Percentiles rank a stretch among this genome's conserved stretches.
These are phyloP conservation scores for Raddia distichophylla DNA, from an alignment of 176 grass and related monocot species.

Conservation along the genomic window DNA sequence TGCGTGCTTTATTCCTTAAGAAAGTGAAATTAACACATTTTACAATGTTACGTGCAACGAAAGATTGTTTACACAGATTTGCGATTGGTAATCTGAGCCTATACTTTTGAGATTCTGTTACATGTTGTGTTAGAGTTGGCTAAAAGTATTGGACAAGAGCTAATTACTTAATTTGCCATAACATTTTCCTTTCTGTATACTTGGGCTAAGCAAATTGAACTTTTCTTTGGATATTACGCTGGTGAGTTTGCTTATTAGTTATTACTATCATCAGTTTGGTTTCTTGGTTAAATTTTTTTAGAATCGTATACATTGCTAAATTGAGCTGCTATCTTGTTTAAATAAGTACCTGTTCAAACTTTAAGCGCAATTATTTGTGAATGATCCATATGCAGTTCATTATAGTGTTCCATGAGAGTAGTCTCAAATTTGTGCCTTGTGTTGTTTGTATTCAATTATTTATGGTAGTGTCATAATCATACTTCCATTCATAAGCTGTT, in stretches of 20 bases:
- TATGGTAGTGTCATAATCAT: slow-evolving; percentile 7
- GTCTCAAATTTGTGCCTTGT: background rate
- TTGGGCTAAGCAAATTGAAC: background rate
- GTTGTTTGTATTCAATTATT: background rate
- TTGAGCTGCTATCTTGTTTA: slow-evolving; percentile 5
- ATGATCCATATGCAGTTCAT: background rate
- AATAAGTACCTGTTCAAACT: slow-evolving; percentile 16
- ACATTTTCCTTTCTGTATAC: slow-evolving; percentile 28
- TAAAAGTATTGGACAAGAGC: slow-evolving; percentile 11
- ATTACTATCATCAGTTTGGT: slow-evolving; percentile 10
- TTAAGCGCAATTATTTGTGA: background rate
- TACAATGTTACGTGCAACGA: background rate
- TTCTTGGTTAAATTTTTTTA: too few species aligned
- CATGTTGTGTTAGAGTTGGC: slow-evolving; percentile 27
- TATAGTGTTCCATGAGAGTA: background rate
- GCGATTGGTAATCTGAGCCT: background rate
- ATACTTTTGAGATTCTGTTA: slow-evolving; percentile 32
- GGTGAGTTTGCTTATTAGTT: background rate
- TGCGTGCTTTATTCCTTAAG: slow-evolving; percentile 20
- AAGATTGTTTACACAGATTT: slow-evolving; percentile 21
- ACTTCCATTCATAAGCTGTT: slow-evolving; percentile 22
- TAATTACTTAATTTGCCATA: background rate
- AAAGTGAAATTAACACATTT: slow-evolving; percentile 16
- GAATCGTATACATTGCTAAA: background rate
- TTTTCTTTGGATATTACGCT: slow-evolving; percentile 13